Evolutionary conservation across 2,329 filamentous ascomycete genomes (phyloP).

Genomic region (Cladobotryum protrusum): DNA sequence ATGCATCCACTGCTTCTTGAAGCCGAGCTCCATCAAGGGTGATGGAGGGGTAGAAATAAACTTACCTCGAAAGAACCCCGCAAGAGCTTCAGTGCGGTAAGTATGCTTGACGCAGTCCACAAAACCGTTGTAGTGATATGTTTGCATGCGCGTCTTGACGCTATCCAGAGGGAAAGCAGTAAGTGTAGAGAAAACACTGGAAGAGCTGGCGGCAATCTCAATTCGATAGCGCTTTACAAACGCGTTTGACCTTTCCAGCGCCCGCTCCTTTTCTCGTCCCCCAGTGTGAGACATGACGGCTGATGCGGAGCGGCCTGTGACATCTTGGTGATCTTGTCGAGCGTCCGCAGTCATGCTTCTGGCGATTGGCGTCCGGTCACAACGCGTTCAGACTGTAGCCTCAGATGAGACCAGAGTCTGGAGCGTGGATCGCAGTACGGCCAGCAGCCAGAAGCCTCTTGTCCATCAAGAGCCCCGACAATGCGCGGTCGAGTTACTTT

Average conservation of each 20-base stretch:
- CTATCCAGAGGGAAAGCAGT: conserved; percentile 82
- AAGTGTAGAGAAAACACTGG: conserved; percentile 72
- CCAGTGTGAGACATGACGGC: conserved; percentile 24
- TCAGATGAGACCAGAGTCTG: conserved; percentile 23
- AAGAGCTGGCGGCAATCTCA: conserved; percentile 70
- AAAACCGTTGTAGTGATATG: conserved; percentile 71
- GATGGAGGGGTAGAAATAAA: not conserved
- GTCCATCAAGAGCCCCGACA: conserved; percentile 30
- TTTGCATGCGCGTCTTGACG: conserved; percentile 86
- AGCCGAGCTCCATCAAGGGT: not conserved
- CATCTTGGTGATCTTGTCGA: conserved; percentile 33
- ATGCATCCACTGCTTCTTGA: no score
- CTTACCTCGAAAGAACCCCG: conserved; percentile 76
- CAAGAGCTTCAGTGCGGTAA: conserved; percentile 64
- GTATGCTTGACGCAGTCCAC: conserved; percentile 69
- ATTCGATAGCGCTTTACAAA: conserved; percentile 71
- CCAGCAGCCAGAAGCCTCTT: conserved; percentile 30
- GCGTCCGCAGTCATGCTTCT: conserved; percentile 33
- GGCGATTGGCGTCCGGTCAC: conserved; percentile 21
- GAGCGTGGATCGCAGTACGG: conserved; percentile 25
- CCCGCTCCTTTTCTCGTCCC: conserved; percentile 16
- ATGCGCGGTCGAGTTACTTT: not conserved
- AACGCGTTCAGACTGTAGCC: conserved; percentile 23
- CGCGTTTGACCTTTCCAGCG: conserved; percentile 27
- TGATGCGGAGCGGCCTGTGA: conserved; percentile 26